Conservation (phyloP, 768 basidiomycete species). For the Tulasnella sp. region DNA sequence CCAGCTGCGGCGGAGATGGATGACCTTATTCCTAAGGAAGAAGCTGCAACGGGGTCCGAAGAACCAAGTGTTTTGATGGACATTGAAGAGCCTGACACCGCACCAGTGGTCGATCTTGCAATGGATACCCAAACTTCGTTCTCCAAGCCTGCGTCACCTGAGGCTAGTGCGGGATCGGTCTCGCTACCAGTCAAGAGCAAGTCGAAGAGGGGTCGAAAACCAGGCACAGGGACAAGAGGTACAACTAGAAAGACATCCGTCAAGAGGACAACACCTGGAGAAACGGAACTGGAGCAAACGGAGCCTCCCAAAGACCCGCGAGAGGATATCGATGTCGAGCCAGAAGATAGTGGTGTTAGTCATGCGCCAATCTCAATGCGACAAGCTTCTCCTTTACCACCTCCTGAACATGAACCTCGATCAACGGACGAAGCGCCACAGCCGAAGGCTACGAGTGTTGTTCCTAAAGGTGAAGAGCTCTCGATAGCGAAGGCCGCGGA, state of each 20-base stretch:
- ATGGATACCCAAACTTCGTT: not conserved
- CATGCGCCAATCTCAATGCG: not conserved
- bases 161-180: not conserved
- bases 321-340: not conserved
- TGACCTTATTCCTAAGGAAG: not conserved
- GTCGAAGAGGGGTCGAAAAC: not conserved
- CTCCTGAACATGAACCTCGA: not conserved
- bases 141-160: not conserved
- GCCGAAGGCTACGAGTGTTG: not conserved
- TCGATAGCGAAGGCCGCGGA: not conserved
- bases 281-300: not conserved
- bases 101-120: too few relatives aligned
- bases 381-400: not conserved
- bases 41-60: not conserved
- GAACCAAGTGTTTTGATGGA: not conserved
- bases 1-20: not conserved
- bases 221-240: not conserved
- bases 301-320: not conserved
- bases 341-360: not conserved
- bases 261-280: not conserved
- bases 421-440: not conserved
- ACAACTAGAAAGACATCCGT: not conserved
- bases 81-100: not conserved
- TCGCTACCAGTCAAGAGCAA: not conserved
- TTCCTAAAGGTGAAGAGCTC: not conserved